Evolutionary conservation across 2,329 filamentous ascomycete genomes (phyloP), one percentile per base, ranked within the genome.

Genomic region (Teratosphaeria destructans): DNA sequence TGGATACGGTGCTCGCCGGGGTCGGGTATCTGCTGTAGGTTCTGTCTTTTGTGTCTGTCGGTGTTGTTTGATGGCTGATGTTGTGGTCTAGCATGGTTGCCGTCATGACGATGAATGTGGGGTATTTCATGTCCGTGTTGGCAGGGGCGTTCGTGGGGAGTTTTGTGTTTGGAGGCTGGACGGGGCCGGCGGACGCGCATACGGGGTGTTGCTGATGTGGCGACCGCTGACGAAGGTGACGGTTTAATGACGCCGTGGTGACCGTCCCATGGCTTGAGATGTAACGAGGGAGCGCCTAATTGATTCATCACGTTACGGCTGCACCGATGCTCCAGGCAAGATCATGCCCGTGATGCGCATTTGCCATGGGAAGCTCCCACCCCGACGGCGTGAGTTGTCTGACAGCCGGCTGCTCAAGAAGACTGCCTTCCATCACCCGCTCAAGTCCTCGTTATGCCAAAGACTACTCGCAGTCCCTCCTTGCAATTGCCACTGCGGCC

Each of bases 81-180:
- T 1, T 23, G 34, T 16, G 19, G 35, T 10, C n/a, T 66, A 95
- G 90, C 56, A 95, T 95, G 90, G 76, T 95, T 74, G 89, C 88
- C 10, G 87, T 94, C 68, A 95, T 93, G 89, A 90, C 88, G 2
- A 85, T 89, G 80, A 93, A 93, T 67, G 81, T 92, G 14, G 89
- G 89, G 11, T 93, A 93, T 71, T 91, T 92, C 71, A 73, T 89
- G 60, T 89, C 88, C 0, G 81, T 92, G 12, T 78, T 94, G 7
- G 85, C 78, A 7, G 86, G 87, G 14, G 82, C 86, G 1, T 96
- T 96, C 69, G 68, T 94, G 19, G 92, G 92, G n/a, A 71, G 69
- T 52, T 66, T 71, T 52, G 60, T 67, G 7, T 52, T 70, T 32
- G 68, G 67, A 2, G 62, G 67, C n/a, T 70, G 64, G 64, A 61